phyloP scores from a whole-genome alignment of 805 yeast genomes.

The Lachancea mirantina region DNA sequence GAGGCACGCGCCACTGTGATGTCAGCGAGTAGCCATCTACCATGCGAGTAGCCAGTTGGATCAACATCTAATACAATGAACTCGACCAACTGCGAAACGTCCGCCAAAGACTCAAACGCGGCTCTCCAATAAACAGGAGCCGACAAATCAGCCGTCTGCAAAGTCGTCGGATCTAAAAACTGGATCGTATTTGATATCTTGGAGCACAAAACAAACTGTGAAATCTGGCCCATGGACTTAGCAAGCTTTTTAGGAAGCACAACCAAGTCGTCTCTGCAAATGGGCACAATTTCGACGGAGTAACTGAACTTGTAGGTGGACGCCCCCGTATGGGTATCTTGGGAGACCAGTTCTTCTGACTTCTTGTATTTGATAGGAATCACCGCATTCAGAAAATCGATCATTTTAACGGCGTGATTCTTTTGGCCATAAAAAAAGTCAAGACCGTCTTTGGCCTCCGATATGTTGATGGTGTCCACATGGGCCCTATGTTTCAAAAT shows the following conservation, averaged over 20 bases:
- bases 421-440: constrained; percentile 87
- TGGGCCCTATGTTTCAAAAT: constrained; percentile 91
- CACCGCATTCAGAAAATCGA: constrained; percentile 79
- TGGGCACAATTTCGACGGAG: constrained; percentile 90
- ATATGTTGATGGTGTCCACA: constrained; percentile 85
- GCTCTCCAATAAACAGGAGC: constrained; percentile 72
- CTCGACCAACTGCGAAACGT: constrained; percentile 70
- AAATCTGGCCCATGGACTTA: constrained; percentile 70
- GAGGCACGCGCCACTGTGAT: constrained; percentile 82
- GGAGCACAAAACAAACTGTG: constrained; percentile 77
- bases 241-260: constrained; percentile 87
- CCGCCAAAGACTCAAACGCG: constrained; percentile 73
- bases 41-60: constrained; percentile 73
- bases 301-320: constrained; percentile 84
- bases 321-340: constrained; percentile 86
- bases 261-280: constrained; percentile 94
- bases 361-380: constrained; percentile 77
- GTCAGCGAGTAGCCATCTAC: constrained; percentile 80
- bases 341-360: constrained; percentile 86
- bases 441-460: constrained; percentile 88
- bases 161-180: constrained; percentile 76
- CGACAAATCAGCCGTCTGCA: constrained; percentile 68
- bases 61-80: constrained; percentile 91
- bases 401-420: constrained; percentile 89
- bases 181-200: constrained; percentile 78